These are phyloP conservation scores for Fraxinus greggii DNA, from an alignment of 305 asterid genomes.

Conservation along the genomic window DNA sequence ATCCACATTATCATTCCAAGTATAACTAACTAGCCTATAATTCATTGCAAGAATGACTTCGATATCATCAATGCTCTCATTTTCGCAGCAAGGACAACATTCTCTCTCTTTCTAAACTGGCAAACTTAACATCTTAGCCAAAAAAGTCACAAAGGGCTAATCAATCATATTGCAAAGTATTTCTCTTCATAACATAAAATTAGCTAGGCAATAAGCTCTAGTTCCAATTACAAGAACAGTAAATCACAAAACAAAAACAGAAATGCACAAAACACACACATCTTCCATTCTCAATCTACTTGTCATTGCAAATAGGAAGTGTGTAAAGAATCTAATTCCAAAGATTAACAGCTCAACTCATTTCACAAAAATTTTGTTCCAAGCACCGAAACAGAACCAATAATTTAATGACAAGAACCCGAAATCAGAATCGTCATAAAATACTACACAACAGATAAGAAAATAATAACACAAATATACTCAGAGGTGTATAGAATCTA, in stretches of 20 bases:
- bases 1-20: not conserved
- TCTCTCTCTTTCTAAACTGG: not conserved
- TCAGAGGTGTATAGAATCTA: not conserved
- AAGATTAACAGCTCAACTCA: not conserved
- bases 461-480: not conserved
- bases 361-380: not conserved
- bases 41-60: not conserved
- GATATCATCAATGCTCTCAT: not conserved
- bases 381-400: not conserved
- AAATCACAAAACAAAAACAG: not conserved
- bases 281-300: not conserved
- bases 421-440: not conserved
- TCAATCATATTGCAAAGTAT: not conserved
- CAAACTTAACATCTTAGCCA: not conserved
- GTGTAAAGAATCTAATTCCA: not conserved
- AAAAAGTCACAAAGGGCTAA: not conserved
- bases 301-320: not conserved
- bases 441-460: not conserved
- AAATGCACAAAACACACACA: not conserved
- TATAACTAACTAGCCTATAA: not conserved
- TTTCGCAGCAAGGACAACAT: not conserved
- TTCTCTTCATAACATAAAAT: not conserved
- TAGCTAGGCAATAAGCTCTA: not conserved
- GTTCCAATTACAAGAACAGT: not conserved
- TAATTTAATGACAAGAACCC: not conserved